Conservation (phyloP, 2,329 filamentous ascomycete genomes). For the Clonostachys rosea region DNA sequence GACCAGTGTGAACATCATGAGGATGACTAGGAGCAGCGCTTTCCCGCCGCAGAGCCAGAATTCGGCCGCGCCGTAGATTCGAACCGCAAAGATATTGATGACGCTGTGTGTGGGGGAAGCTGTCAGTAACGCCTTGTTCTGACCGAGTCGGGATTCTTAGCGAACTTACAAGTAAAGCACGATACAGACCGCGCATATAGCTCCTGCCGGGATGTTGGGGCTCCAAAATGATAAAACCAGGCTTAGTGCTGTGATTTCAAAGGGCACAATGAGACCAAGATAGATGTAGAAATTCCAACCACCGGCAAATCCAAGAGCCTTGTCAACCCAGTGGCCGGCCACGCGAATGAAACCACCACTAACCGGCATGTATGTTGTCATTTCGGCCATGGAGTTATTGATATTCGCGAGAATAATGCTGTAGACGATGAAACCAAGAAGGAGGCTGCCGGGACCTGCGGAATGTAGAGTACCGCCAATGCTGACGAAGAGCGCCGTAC, state of each 20-base stretch:
- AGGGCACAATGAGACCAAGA: constrained; percentile 37
- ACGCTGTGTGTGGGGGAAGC: constrained; percentile 19
- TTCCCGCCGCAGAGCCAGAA: constrained; percentile 40
- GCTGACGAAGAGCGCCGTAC: constrained; percentile 48
- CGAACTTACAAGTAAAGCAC: constrained; percentile 14
- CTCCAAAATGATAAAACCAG: constrained; percentile 41
- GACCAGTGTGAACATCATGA: constrained; percentile 53
- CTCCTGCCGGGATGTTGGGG: constrained; percentile 23
- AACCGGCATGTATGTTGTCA: constrained; percentile 44
- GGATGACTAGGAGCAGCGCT: constrained; percentile 50
- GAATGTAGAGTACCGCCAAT: constrained; percentile 42
- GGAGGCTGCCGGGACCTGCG: constrained; percentile 24
- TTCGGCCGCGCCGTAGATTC: constrained; percentile 31
- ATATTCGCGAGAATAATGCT: constrained; percentile 15
- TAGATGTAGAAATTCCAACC: constrained; percentile 47
- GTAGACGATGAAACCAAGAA: constrained; percentile 19
- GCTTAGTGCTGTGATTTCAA: constrained; percentile 42
- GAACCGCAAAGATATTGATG: constrained; percentile 29
- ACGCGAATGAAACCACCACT: constrained; percentile 38
- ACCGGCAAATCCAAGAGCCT: constrained; percentile 37
- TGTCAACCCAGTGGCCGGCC: constrained; percentile 38
- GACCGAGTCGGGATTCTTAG: no score
- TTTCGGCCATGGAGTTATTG: constrained; percentile 30
- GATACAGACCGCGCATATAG: constrained; percentile 34
- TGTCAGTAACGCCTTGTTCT: no score